Conservation (phyloP, 768 basidiomycete genomes). For the Xerocomellus amylosporus region DNA sequence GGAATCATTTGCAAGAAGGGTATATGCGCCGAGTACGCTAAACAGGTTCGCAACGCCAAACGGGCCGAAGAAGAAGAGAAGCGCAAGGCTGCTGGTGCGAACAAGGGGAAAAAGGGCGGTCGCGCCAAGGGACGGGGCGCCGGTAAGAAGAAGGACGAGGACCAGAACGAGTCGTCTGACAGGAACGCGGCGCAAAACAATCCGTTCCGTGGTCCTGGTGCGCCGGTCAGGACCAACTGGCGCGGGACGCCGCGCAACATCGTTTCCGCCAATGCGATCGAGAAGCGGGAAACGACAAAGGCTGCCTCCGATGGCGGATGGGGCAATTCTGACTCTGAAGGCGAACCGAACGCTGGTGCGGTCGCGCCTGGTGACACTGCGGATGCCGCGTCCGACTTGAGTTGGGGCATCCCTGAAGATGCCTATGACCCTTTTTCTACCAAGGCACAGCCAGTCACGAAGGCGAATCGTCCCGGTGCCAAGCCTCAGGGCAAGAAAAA, state of each 20-base stretch:
- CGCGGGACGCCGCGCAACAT: slow-evolving; percentile 28
- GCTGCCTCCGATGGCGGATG: slow-evolving; percentile 13
- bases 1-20: slow-evolving; percentile 36
- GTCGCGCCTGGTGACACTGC: background rate
- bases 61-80: slow-evolving; percentile 19
- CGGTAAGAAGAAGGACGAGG: slow-evolving; percentile 7
- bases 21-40: slow-evolving; percentile 35
- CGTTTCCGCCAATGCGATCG: slow-evolving; percentile 24
- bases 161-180: background rate
- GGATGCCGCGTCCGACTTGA: slow-evolving; percentile 17
- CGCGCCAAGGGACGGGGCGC: slow-evolving; percentile 11
- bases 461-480: background rate
- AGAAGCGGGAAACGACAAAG: slow-evolving; percentile 21
- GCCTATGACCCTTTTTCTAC: slow-evolving; percentile 24
- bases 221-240: slow-evolving; percentile 32
- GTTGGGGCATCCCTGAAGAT: slow-evolving; percentile 24
- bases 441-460: background rate
- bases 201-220: slow-evolving; percentile 29
- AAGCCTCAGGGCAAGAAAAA: slow-evolving; percentile 11
- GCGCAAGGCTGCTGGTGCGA: slow-evolving; percentile 11
- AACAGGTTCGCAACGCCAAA: slow-evolving; percentile 20
- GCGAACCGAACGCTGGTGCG: slow-evolving; percentile 4
- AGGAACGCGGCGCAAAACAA: slow-evolving; percentile 9
- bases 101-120: slow-evolving; percentile 22
- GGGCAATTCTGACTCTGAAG: slow-evolving; percentile 21